A percentile compares a stretch with the other conserved stretches of the same genome.
These are phyloP conservation scores for Rhododendron ferrugineum DNA, from an alignment of 148 eudicot species.

Conservation along the genomic window DNA sequence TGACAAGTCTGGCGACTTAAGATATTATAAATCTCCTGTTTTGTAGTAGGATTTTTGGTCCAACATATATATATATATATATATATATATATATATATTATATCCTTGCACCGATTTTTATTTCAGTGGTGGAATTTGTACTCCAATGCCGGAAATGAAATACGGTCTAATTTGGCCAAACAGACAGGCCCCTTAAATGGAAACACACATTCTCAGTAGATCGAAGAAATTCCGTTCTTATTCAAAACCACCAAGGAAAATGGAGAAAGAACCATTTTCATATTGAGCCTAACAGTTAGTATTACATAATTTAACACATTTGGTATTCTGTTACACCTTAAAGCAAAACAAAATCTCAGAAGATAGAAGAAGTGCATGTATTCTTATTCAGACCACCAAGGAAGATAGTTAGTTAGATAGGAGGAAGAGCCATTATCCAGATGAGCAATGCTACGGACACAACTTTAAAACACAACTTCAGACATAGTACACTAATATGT, in stretches of 20 bases:
- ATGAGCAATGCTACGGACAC: background rate
- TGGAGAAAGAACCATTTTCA: background rate
- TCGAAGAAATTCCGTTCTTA: background rate
- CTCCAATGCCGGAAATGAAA: background rate
- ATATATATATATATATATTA: no score
- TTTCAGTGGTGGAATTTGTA: background rate
- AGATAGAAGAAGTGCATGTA: background rate
- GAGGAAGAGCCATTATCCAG: background rate
- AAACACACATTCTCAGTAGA: background rate
- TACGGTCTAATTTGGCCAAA: background rate
- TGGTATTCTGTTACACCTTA: background rate
- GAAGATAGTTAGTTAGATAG: background rate
- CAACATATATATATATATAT: background rate
- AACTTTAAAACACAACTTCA: no score
- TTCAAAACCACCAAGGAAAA: background rate
- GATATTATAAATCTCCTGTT: background rate
- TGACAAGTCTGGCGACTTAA: background rate
- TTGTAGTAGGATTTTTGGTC: background rate
- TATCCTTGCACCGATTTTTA: background rate
- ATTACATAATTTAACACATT: background rate
- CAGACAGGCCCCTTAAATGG: background rate
- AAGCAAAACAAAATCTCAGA: background rate
- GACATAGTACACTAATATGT: no score
- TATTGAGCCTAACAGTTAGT: background rate
- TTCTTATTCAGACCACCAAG: background rate